Evolutionary conservation across 176 grass and related monocot genomes (phyloP), one percentile per base, ranked within the genome.

Genomic region (Rhipidocladum racemiflorum): DNA sequence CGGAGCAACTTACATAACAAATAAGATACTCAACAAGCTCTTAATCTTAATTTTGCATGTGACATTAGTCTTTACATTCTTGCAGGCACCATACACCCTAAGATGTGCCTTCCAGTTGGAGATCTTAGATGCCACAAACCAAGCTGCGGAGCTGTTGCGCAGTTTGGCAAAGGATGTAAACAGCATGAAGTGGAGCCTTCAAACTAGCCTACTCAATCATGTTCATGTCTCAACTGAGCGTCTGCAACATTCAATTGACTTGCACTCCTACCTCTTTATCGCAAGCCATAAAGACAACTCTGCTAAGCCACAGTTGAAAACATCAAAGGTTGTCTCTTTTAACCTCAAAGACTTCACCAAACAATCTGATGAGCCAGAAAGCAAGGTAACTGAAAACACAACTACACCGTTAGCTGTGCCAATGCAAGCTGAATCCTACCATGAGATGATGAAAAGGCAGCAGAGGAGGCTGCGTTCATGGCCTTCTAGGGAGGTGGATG

Each of bases 221-320:
- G 84, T 97, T 66, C 91, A 97, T 83, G 81, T 71, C 71, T 93
- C 91, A 29, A 89, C 77, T 0, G 88, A 93, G 80, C 86, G 81
- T 27, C 86, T 97, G 32, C 94, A 97, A 65, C 90, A 51, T 16
- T 97, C 94, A 25, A 81, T 97, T 57, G 86, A 91, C 81, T 11
- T 91, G 62, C 94, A 93, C 55, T 96, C 93, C 12, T 97, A 91
- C 74, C 86, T 97, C 64, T 89, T 97, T 62, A 91, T 88, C 14
- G 56, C 84, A 72, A 77, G 44, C 71, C 59, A 83, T 34, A 70
- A 89, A 38, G 84, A 84, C 39, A 46, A 48, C 27, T 70, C 76
- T n/a, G 54, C n/a, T 34, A 92, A 74, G 34, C 49, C 76, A 83
- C 79, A 84, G 20, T 3, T 68, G 6, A 89, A 92, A 80, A 65